Percentiles rank a stretch among this genome's conserved stretches.
Conservation (phyloP, 768 basidiomycete species). For the Panus rudis region DNA sequence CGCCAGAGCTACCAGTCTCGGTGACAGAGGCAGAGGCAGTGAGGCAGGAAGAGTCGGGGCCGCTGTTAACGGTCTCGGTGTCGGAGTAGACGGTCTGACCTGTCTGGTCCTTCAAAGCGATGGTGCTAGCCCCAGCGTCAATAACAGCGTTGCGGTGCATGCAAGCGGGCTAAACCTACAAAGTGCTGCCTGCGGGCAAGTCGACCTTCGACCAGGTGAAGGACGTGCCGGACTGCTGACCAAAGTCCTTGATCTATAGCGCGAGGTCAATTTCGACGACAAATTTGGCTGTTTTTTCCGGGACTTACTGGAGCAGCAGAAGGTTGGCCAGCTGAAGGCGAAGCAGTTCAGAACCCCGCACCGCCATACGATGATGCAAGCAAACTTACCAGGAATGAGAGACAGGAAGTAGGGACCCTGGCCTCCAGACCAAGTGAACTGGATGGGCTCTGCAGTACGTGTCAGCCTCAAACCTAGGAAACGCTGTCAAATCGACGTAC, state of each 20-base stretch:
- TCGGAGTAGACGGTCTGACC: slow-evolving; percentile 49
- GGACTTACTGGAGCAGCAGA: slow-evolving; percentile 42
- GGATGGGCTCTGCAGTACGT: slow-evolving; percentile 44
- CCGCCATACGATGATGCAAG: neutral
- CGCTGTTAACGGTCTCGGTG: slow-evolving; percentile 34
- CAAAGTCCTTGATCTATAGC: slow-evolving; percentile 48
- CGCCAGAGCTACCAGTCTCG: slow-evolving; percentile 3
- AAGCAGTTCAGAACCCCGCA: neutral
- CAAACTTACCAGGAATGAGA: slow-evolving; percentile 49
- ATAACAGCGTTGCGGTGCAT: neutral
- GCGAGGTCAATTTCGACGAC: slow-evolving; percentile 11
- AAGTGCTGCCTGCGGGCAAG: slow-evolving; percentile 32
- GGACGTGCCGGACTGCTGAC: slow-evolving; percentile 32
- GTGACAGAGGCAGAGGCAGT: slow-evolving; percentile 12
- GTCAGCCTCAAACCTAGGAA: slow-evolving; percentile 3
- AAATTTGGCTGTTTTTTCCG: neutral
- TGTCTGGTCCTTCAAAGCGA: slow-evolving; percentile 50
- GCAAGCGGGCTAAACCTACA: slow-evolving; percentile 33
- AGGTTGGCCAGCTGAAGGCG: slow-evolving; percentile 42
- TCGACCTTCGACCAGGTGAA: slow-evolving; percentile 56
- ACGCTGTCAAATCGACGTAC: slow-evolving; percentile 25
- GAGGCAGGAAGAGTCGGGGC: slow-evolving; percentile 22
- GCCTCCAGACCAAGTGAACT: slow-evolving; percentile 49
- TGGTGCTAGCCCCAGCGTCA: slow-evolving; percentile 33
- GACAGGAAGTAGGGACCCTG: slow-evolving; percentile 50